phyloP scores from a whole-genome alignment of 2,329 filamentous ascomycete genomes.

The Colletotrichum spaethianum region DNA sequence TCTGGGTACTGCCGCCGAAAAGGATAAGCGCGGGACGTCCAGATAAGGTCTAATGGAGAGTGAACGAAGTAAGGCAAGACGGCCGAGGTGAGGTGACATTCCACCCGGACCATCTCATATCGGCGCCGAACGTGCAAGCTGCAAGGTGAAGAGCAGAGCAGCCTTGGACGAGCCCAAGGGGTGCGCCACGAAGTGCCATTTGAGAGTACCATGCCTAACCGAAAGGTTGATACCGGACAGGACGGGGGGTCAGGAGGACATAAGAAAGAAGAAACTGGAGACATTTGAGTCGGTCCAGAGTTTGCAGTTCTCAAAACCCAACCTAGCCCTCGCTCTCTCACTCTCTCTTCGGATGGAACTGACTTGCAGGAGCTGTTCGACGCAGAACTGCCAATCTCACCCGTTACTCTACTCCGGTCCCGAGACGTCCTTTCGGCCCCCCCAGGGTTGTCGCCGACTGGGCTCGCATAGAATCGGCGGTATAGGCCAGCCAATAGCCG shows the following conservation, averaged over 20 bases:
- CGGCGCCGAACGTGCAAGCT: conserved; percentile 17
- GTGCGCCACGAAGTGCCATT: conserved; percentile 27
- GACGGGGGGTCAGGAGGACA: conserved; percentile 4
- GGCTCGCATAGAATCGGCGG: conserved; percentile 14
- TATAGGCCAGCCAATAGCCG: neutral
- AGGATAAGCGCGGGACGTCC: conserved; percentile 33
- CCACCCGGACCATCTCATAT: conserved; percentile 15
- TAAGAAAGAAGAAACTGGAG: conserved; percentile 11
- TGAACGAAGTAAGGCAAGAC: conserved; percentile 1
- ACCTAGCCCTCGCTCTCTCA: neutral
- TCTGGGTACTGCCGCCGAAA: conserved; percentile 10
- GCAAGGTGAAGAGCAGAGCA: conserved; percentile 16
- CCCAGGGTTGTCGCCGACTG: neutral
- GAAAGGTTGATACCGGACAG: conserved; percentile 15
- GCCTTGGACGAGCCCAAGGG: neutral
- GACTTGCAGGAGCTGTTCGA: neutral
- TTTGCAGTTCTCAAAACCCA: conserved; percentile 15
- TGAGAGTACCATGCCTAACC: conserved; percentile 25
- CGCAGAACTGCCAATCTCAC: neutral
- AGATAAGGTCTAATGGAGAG: conserved; percentile 24
- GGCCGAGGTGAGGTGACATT: neutral
- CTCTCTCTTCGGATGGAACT: neutral
- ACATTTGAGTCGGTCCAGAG: conserved; percentile 5
- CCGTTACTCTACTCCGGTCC: neutral
- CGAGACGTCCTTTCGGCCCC: neutral